Evolutionary conservation across 768 basidiomycete species (phyloP), one percentile per base, ranked within the genome.

Genomic region (Rhizopogon vulgaris): DNA sequence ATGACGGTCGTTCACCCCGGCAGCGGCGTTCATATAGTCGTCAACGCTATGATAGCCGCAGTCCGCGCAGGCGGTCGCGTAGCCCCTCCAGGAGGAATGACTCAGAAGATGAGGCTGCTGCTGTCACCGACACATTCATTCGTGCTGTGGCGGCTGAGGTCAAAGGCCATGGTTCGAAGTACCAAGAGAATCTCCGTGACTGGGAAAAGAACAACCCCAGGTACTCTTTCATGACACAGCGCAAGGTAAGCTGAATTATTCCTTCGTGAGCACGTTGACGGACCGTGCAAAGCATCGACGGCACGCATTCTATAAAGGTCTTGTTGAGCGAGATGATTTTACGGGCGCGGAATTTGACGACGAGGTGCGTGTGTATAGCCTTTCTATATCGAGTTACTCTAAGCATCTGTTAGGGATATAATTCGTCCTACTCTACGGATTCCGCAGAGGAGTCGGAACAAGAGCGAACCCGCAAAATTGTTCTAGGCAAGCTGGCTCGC

Each of bases 391-490:
- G 18, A 46, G 15, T 3, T 18, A 34, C 22, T 12, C 32, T 46
- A 34, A 46, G 22, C 14, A 34, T 15, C 1, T 9, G 18, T 48
- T 59, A 93, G 90, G 90, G 91, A 7, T 89, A 90, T 63, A 87
- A 90, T 60, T 91, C 89, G 1, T 74, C 90, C 3, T 92, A 90
- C 66, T 93, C 94, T 0, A 92, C 89, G 17, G 96, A 97, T 69
- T 91, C 93, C 36, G 92, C 84, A 6, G 94, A 97, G 66, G 94
- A 96, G 51, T 90, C 88, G 2, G 96, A 99, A 61, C 78, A 84
- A 18, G 94, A 99, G 64, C 81, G 83, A 15, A 76, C 75, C 2
- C 80, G 83, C 37, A 95, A 90, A 72, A 90, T 77, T 41, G 74
- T 74, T 18, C 75, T 99, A 1, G 93, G 93, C 3, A 83, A 76